Base-by-base conservation (phyloP, 306 rosid species). In the Ochetophila trinervis region DNA sequence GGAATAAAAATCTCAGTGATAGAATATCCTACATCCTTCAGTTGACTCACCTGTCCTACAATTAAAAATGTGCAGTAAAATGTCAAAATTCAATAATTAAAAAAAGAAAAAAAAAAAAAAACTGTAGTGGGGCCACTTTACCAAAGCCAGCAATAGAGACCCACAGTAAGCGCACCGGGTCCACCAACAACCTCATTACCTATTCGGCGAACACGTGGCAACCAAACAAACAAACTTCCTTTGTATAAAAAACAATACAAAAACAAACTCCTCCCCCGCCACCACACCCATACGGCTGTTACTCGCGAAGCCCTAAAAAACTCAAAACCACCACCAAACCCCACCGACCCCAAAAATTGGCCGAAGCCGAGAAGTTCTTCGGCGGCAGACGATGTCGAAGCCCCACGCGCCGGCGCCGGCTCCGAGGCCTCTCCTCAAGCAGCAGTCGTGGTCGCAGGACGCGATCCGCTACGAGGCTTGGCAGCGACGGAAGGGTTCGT, bases 381-480 rank as follows among this genome's bases (percentile, higher is more conserved):
- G 50, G 5, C 19, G 57, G 10, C 5, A 27, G 11, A 30, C 56
- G 50, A 83, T 85, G 96, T 73, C 86, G 5, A 69, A 48, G 2
- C 72, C 76, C 14, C 60, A 74, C 14, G 82, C 75, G 63, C 84
- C 78, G 19, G 48, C 56, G 19, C 76, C 21, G 8, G 20, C 35
- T 60, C 75, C 69, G 45, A 72, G 72, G 10, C 79, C 77, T 11
- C 88, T 88, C 5, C 50, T 47, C 70, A 91, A 84, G 81, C 97
- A 86, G 60, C 73, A 63, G 36, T 84, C 96, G 0, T 86, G 88
- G 96, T 83, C 96, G 7, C 89, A 89, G 2, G 97, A 88, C 49
- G 79, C 49, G 53, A 67, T 69, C 49, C 81, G 96, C 3, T 94
- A 91, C 18, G 94, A 88, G 78, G 90, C 89, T 11, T 91, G 97